These are phyloP conservation scores for Rhodomyrtus tomentosa DNA, from an alignment of 345 rosid genomes.

Conservation along the genomic window DNA sequence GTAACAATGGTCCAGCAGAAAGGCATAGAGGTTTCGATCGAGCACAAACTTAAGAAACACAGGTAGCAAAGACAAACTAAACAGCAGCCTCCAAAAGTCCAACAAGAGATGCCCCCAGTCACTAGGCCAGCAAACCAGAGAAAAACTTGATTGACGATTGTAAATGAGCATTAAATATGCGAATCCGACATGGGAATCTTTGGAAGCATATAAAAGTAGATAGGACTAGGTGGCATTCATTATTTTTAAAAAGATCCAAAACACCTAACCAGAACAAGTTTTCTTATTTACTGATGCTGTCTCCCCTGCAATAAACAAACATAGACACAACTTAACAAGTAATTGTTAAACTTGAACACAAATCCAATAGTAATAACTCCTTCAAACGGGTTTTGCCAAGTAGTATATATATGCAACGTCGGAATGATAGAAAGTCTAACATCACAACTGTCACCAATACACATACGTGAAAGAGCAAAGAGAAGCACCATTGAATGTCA, in stretches of 20 bases:
- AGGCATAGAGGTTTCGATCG: background rate
- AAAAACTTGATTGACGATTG: background rate
- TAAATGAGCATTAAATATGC: background rate
- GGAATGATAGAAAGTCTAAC: background rate
- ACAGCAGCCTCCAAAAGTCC: background rate
- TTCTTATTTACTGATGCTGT: background rate
- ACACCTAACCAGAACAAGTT: background rate
- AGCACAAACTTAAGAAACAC: background rate
- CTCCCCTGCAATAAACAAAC: background rate
- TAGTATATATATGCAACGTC: background rate
- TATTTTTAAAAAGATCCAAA: background rate
- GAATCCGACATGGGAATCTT: background rate
- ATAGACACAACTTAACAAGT: background rate
- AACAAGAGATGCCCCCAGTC: background rate
- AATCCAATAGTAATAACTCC: background rate
- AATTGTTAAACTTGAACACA: background rate
- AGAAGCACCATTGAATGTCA: conserved; percentile 47
- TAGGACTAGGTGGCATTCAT: background rate
- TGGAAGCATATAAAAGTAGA: background rate
- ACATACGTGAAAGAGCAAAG: background rate
- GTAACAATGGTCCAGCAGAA: background rate
- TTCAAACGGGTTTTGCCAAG: background rate
- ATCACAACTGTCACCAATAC: background rate
- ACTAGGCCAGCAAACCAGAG: background rate
- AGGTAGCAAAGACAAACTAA: background rate